Percentiles rank a stretch among this genome's conserved stretches.
phyloP scores from a whole-genome alignment of 192 early-diverging fungal species.

The Cetraspora pellucida region DNA sequence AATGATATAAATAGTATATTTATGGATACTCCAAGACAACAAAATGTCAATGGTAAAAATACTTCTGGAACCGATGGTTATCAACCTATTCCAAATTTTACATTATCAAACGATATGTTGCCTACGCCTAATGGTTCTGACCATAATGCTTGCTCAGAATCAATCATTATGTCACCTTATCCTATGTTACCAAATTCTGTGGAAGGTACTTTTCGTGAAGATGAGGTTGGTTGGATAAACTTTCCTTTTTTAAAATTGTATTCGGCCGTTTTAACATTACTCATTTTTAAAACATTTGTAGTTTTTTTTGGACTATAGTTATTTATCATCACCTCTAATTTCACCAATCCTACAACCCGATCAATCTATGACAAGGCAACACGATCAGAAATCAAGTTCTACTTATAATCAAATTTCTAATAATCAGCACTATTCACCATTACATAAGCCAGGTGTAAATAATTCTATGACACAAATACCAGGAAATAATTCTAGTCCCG shows the following conservation, averaged over 20 bases:
- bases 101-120: constrained; percentile 10
- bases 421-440: background rate
- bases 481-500: too few species aligned
- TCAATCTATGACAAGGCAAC: background rate
- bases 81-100: too few species aligned
- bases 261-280: background rate
- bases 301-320: background rate
- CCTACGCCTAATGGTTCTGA: constrained; percentile 29
- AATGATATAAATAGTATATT: too few species aligned
- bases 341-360: constrained; percentile 26
- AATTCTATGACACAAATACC: too few species aligned
- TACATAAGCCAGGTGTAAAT: too few species aligned
- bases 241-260: background rate
- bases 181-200: background rate
- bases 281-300: background rate
- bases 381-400: background rate
- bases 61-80: too few species aligned
- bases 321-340: background rate
- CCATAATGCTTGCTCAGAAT: background rate
- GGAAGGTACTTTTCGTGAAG: background rate
- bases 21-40: too few species aligned
- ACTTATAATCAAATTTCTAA: background rate
- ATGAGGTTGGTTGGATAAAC: background rate
- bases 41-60: too few species aligned
- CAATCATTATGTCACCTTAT: constrained; percentile 11